Percentiles rank a stretch among this genome's conserved stretches.
Conservation (phyloP, 257 asterid genomes). For the Eucommia ulmoides region DNA sequence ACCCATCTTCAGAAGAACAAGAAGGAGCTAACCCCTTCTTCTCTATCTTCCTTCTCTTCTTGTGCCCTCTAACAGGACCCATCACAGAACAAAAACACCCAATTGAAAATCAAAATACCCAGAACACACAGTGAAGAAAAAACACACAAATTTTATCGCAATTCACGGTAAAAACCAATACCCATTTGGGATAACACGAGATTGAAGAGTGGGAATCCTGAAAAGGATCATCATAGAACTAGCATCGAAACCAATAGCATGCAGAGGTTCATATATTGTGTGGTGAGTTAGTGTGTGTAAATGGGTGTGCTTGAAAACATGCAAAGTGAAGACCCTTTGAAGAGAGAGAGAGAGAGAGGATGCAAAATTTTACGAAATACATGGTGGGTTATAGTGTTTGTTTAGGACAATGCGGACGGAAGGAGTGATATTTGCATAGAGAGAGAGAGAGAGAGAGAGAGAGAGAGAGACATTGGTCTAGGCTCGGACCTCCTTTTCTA, state of each 20-base stretch:
- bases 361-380: constrained; percentile 10
- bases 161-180: constrained; percentile 16
- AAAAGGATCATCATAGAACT: constrained; percentile 14
- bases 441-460: too few relatives aligned
- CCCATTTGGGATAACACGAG: constrained; percentile 8
- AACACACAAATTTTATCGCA: constrained; percentile 10
- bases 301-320: constrained; percentile 7
- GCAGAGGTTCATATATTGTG: constrained; percentile 9
- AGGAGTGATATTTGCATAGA: too few relatives aligned
- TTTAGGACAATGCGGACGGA: constrained; percentile 14
- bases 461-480: constrained; percentile 10
- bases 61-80: constrained; percentile 61
- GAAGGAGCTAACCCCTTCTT: constrained; percentile 31
- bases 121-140: constrained; percentile 5
- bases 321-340: constrained; percentile 10
- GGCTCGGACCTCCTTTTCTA: too few relatives aligned
- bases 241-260: constrained; percentile 9
- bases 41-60: constrained; percentile 56
- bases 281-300: constrained; percentile 7
- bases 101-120: constrained; percentile 15
- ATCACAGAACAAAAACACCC: constrained; percentile 19
- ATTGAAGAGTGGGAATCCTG: constrained; percentile 7
- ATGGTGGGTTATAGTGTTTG: constrained; percentile 2
- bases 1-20: constrained; percentile 49
- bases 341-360: constrained; percentile 6